phyloP scores from a whole-genome alignment of 768 basidiomycete genomes.

The Panaeolus papilionaceus region DNA sequence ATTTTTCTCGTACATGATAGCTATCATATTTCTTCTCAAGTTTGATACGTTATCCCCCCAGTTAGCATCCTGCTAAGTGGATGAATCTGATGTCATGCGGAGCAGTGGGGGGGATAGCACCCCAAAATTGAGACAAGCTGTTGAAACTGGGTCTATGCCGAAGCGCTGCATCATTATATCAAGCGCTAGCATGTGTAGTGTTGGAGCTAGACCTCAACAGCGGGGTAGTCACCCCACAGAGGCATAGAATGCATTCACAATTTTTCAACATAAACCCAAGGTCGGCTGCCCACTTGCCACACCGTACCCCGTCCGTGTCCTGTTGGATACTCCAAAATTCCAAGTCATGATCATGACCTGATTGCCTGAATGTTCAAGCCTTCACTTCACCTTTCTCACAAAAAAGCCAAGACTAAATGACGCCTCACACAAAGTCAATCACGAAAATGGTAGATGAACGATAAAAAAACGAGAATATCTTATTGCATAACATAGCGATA shows the following conservation, averaged over 20 bases:
- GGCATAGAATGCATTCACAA: no score
- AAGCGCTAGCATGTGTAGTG: no score
- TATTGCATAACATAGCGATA: constrained; percentile 2
- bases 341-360: neutral
- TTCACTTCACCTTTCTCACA: neutral
- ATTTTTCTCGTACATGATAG: neutral
- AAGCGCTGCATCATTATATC: neutral
- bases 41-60: neutral
- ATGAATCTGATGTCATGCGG: neutral
- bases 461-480: neutral
- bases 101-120: no score
- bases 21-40: neutral
- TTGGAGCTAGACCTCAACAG: no score
- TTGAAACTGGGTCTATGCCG: no score
- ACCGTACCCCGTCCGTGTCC: no score
- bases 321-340: neutral
- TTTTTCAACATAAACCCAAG: neutral
- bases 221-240: neutral
- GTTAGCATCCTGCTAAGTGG: neutral
- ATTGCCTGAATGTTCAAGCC: neutral
- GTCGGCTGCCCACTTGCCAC: neutral
- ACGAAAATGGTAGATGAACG: neutral
- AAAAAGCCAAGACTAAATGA: neutral
- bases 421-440: neutral
- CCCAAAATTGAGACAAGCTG: no score